phyloP scores from a whole-genome alignment of 2,329 filamentous ascomycete genomes.

The Immersiporthe knoxdaviesiana region DNA sequence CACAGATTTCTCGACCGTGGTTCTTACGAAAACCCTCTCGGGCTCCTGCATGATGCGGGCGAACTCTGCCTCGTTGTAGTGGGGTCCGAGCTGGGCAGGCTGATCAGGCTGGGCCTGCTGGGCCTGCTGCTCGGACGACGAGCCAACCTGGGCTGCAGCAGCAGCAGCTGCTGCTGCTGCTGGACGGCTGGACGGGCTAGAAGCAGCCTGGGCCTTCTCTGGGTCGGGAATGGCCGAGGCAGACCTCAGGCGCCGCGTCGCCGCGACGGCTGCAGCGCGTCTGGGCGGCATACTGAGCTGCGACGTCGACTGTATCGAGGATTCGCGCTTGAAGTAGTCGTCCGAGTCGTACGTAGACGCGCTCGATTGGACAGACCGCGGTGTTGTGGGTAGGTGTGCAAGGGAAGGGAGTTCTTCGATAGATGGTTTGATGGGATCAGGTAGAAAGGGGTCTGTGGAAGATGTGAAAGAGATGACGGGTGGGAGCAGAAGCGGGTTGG shows the following conservation, averaged over 20 bases:
- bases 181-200: not conserved
- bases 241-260: slow-evolving; percentile 12
- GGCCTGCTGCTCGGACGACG: slow-evolving; percentile 1
- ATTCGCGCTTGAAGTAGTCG: slow-evolving; percentile 28
- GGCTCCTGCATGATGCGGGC: slow-evolving; percentile 23
- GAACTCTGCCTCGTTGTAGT: slow-evolving; percentile 21
- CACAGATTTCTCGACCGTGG: slow-evolving; percentile 60
- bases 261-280: not conserved
- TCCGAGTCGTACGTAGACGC: slow-evolving; percentile 27
- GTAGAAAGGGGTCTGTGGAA: slow-evolving; percentile 20
- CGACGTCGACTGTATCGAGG: slow-evolving; percentile 23
- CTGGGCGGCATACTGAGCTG: slow-evolving; percentile 16
- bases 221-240: slow-evolving; percentile 7
- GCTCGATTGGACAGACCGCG: slow-evolving; percentile 25
- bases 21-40: slow-evolving; percentile 50
- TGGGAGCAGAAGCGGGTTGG: slow-evolving; percentile 4
- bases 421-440: slow-evolving; percentile 28
- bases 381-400: slow-evolving; percentile 19
- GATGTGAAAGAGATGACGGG: slow-evolving; percentile 11
- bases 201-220: slow-evolving; percentile 9
- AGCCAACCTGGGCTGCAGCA: not conserved
- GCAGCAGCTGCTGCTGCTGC: not conserved
- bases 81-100: slow-evolving; percentile 17
- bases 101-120: slow-evolving; percentile 15
- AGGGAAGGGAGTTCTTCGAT: slow-evolving; percentile 24